Conservation (phyloP, 2,329 filamentous ascomycete genomes). For the Tympanopsis confertula region DNA sequence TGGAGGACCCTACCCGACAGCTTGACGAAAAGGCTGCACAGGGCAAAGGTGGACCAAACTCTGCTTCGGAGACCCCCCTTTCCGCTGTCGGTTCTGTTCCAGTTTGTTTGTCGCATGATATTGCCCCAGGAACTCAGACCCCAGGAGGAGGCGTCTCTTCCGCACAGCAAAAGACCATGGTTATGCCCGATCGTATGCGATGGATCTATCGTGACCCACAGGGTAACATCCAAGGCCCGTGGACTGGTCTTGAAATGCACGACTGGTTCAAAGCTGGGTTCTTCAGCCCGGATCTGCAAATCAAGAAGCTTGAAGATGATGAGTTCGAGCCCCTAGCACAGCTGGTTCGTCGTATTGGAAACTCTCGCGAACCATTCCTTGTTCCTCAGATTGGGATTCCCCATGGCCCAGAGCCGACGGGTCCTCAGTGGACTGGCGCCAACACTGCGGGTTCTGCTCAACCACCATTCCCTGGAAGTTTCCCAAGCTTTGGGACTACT, state of each 20-base stretch:
- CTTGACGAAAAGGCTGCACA: background rate
- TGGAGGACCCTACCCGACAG: slow-evolving; percentile 39
- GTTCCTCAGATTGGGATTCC: slow-evolving; percentile 94
- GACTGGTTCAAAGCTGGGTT: slow-evolving; percentile 99
- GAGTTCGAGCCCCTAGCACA: slow-evolving; percentile 94
- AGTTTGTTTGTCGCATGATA: slow-evolving; percentile 2
- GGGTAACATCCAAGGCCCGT: slow-evolving; percentile 83
- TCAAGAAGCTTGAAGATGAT: slow-evolving; percentile 85
- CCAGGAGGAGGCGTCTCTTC: slow-evolving; percentile 36
- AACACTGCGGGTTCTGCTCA: slow-evolving; percentile 48
- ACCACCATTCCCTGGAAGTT: slow-evolving; percentile 83
- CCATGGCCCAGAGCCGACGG: slow-evolving; percentile 60
- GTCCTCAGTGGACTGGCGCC: slow-evolving; percentile 31
- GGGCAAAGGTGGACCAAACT: background rate
- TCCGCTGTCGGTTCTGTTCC: background rate
- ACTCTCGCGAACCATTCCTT: slow-evolving; percentile 91
- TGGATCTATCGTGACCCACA: slow-evolving; percentile 98
- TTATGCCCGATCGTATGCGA: slow-evolving; percentile 97
- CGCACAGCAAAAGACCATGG: slow-evolving; percentile 76
- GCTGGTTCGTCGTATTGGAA: slow-evolving; percentile 87
- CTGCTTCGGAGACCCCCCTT: background rate
- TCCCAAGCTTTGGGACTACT: slow-evolving; percentile 92
- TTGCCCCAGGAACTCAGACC: slow-evolving; percentile 16
- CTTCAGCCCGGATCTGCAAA: slow-evolving; percentile 85
- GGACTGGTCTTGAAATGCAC: slow-evolving; percentile 96